phyloP scores from a whole-genome alignment of 2,329 filamentous ascomycete genomes.

The Mariannaea sp. region DNA sequence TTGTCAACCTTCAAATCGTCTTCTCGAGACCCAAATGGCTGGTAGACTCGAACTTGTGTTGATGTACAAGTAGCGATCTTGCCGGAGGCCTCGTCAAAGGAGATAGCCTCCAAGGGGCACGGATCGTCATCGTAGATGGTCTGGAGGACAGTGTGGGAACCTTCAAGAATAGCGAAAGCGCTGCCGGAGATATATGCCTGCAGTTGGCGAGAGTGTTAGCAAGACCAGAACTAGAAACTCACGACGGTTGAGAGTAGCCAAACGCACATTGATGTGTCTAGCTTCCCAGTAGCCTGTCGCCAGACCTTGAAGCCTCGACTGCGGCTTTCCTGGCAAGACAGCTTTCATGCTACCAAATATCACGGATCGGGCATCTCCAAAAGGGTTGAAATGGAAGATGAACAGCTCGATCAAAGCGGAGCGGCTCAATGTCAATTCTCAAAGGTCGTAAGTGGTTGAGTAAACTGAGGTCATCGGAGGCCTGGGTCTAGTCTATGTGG shows the following conservation, averaged over 20 bases:
- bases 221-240: conserved; percentile 4
- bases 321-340: conserved; percentile 79
- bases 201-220: conserved; percentile 16
- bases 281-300: conserved; percentile 75
- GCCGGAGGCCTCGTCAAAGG: conserved; percentile 79
- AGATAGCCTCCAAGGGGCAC: conserved; percentile 70
- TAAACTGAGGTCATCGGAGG: conserved; percentile 21
- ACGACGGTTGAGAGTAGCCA: neutral
- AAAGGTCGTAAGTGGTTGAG: conserved; percentile 7
- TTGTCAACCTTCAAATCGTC: conserved; percentile 72
- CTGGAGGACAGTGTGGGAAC: conserved; percentile 76
- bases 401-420: conserved; percentile 13
- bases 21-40: conserved; percentile 71
- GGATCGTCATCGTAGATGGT: conserved; percentile 88
- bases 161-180: conserved; percentile 81
- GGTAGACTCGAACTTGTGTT: conserved; percentile 73
- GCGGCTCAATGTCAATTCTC: conserved; percentile 2
- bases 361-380: conserved; percentile 32
- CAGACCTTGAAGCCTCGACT: conserved; percentile 77
- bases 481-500: neutral
- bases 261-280: conserved; percentile 70
- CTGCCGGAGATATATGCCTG: conserved; percentile 90
- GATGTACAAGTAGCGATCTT: conserved; percentile 81
- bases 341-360: conserved; percentile 67
- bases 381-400: neutral